A percentile compares a stretch with the other conserved stretches of the same genome.
phyloP scores from a whole-genome alignment of 352 stramenopile species.

The Peronospora belbahrii region DNA sequence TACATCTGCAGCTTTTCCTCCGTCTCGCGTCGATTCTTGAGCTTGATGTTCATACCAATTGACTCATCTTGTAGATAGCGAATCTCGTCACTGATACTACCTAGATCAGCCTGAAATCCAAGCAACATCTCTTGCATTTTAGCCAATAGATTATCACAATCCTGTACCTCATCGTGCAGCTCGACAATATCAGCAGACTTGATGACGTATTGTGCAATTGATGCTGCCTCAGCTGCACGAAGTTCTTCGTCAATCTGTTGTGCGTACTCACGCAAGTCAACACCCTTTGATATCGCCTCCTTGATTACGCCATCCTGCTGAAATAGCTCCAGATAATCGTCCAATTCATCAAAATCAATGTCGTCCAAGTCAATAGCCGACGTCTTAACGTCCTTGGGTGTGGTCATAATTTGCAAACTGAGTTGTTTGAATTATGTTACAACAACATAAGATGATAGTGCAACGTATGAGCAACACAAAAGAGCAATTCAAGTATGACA shows the following conservation, averaged over 20 bases:
- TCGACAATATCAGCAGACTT: slow-evolving; percentile 86
- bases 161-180: slow-evolving; percentile 91
- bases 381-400: not conserved
- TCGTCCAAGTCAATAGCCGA: slow-evolving; percentile 64
- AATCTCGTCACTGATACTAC: slow-evolving; percentile 96
- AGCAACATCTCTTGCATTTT: slow-evolving; percentile 97
- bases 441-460: not conserved
- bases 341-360: slow-evolving; percentile 90
- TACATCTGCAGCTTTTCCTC: slow-evolving; percentile 91
- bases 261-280: slow-evolving; percentile 88
- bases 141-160: slow-evolving; percentile 94
- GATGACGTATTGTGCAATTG: slow-evolving; percentile 82
- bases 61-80: slow-evolving; percentile 94
- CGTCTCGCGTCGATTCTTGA: slow-evolving; percentile 93
- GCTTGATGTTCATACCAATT: slow-evolving; percentile 88
- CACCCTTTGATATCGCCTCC: slow-evolving; percentile 84
- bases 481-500: not conserved
- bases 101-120: slow-evolving; percentile 97
- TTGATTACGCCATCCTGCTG: slow-evolving; percentile 91
- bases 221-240: slow-evolving; percentile 74
- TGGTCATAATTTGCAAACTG: too few species aligned
- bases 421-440: too few species aligned
- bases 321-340: slow-evolving; percentile 92
- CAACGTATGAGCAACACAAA: not conserved
- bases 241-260: slow-evolving; percentile 88